phyloP scores from a whole-genome alignment of 2,329 filamentous ascomycete species.

The Exophiala mesophila region DNA sequence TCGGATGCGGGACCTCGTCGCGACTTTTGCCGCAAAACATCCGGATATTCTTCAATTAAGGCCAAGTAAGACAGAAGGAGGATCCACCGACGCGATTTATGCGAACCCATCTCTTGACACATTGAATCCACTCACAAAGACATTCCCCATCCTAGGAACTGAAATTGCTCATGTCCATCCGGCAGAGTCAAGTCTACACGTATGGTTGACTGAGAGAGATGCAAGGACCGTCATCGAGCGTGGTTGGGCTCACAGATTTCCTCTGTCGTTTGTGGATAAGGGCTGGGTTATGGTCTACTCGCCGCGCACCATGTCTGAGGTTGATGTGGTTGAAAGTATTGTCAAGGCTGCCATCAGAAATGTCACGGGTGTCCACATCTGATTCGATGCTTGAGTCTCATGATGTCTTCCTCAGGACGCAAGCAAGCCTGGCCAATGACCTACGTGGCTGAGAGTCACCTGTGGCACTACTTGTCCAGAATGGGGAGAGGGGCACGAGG shows the following conservation, averaged over 20 bases:
- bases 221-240: conserved; percentile 19
- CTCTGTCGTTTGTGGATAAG: conserved; percentile 15
- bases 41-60: conserved; percentile 13
- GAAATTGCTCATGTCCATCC: conserved; percentile 21
- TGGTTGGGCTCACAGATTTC: conserved; percentile 20
- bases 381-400: not conserved
- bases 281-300: conserved; percentile 22
- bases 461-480: too few species aligned
- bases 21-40: conserved; percentile 13
- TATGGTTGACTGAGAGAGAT: conserved; percentile 20
- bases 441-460: too few species aligned
- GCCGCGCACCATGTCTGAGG: conserved; percentile 17
- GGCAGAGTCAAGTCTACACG: conserved; percentile 16
- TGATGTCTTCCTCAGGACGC: too few species aligned
- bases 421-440: too few species aligned
- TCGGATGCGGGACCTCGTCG: conserved; percentile 8
- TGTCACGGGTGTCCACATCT: conserved; percentile 16
- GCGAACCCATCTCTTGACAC: conserved; percentile 9
- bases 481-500: too few species aligned
- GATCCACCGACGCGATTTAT: conserved; percentile 18
- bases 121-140: conserved; percentile 9
- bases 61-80: conserved; percentile 20
- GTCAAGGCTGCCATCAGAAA: conserved; percentile 15
- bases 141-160: conserved; percentile 9
- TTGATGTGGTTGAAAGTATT: conserved; percentile 19